Evolutionary conservation across 345 rosid species (phyloP).

Genomic region (Salix arbutifolia): DNA sequence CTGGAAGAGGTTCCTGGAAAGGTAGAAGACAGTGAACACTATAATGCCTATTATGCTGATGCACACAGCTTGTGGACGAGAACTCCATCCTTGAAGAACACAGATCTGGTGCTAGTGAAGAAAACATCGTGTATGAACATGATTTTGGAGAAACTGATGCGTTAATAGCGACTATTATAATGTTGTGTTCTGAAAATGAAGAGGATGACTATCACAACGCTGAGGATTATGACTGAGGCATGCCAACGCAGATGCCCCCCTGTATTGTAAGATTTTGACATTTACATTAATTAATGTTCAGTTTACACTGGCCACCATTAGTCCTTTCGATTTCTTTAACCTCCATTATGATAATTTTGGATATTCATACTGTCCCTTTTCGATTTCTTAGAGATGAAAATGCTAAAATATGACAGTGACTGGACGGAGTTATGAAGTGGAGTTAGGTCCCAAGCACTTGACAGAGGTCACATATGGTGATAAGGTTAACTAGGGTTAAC

Average conservation of each 20-base stretch:
- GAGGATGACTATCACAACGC: not conserved
- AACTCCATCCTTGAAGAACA: not conserved
- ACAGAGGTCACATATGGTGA: not conserved
- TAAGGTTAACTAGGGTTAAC: too few species aligned
- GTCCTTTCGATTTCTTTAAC: not conserved
- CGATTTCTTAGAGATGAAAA: not conserved
- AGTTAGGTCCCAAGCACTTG: not conserved
- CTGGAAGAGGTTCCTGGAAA: not conserved
- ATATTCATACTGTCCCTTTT: not conserved
- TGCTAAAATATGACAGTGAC: not conserved
- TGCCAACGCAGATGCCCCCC: not conserved
- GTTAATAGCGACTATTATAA: not conserved
- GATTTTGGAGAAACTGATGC: not conserved
- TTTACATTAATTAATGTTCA: not conserved
- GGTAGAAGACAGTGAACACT: not conserved
- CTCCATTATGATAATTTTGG: not conserved
- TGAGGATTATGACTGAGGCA: not conserved
- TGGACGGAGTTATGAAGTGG: not conserved
- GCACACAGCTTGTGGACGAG: not conserved
- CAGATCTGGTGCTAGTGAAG: not conserved
- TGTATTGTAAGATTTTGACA: not conserved
- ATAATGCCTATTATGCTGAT: not conserved
- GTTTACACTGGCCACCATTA: not conserved
- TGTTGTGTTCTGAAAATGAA: not conserved
- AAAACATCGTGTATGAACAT: not conserved